phyloP scores from a whole-genome alignment of 192 early-diverging fungal species.

The Coemansia umbellata region DNA sequence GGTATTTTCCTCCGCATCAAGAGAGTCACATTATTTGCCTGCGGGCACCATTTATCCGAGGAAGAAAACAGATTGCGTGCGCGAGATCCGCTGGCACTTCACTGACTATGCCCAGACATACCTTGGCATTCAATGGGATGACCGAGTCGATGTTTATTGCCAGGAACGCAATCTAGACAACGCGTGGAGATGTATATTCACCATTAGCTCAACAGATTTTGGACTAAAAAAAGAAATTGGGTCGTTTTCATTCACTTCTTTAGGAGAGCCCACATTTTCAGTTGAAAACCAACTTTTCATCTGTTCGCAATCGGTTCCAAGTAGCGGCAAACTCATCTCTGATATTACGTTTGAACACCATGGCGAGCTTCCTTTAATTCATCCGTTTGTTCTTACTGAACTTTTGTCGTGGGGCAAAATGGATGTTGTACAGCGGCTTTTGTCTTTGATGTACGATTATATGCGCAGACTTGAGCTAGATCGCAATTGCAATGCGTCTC shows the following conservation, averaged over 20 bases:
- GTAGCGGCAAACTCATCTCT: conserved; percentile 8
- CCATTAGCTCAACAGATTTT: conserved; percentile 29
- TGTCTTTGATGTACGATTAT: conserved; percentile 41
- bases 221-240: conserved; percentile 30
- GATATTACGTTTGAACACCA: conserved; percentile 42
- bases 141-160: conserved; percentile 43
- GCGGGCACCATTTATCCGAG: conserved; percentile 48
- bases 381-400: conserved; percentile 44
- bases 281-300: conserved; percentile 31
- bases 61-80: conserved; percentile 28
- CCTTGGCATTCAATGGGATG: conserved; percentile 49
- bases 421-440: conserved; percentile 23
- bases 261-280: conserved; percentile 47
- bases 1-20: conserved; percentile 52
- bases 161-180: conserved; percentile 47
- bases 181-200: conserved; percentile 31
- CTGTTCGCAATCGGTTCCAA: conserved; percentile 12
- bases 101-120: conserved; percentile 51
- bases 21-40: conserved; percentile 47
- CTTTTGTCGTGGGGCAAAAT: conserved; percentile 50
- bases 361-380: conserved; percentile 43
- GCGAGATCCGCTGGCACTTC: conserved; percentile 50
- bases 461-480: conserved; percentile 33
- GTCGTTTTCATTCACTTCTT: conserved; percentile 49
- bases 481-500: conserved; percentile 5